Conservation (phyloP, 495 filamentous ascomycete species). For the Aspergillus panamensis region DNA sequence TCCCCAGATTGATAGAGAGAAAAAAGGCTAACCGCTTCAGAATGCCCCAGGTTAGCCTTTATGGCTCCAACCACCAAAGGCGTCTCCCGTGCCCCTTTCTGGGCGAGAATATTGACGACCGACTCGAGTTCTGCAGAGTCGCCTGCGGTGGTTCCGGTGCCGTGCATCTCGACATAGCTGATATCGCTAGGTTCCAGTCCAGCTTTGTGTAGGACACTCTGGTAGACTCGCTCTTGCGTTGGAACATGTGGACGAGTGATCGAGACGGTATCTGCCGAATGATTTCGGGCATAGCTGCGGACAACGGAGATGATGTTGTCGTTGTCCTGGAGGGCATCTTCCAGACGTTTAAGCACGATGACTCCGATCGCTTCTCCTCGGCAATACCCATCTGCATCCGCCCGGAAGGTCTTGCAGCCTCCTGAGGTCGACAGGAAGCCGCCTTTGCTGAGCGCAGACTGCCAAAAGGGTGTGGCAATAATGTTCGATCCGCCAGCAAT, state of each 20-base stretch:
- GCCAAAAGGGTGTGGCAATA: neutral
- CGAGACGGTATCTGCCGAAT: neutral
- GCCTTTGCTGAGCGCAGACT: neutral
- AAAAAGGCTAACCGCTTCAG: neutral
- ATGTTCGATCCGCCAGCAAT: neutral
- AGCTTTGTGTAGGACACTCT: neutral
- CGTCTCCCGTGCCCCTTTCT: neutral
- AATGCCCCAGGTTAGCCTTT: neutral
- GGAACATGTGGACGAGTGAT: neutral
- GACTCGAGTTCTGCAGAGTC: neutral
- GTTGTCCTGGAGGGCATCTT: conserved; percentile 1
- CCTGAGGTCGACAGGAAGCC: conserved; percentile 2
- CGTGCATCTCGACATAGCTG: neutral
- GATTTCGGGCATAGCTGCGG: neutral
- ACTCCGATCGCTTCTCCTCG: conserved; percentile 5
- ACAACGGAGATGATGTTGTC: conserved; percentile 9
- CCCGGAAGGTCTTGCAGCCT: conserved; percentile 4
- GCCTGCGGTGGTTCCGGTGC: neutral
- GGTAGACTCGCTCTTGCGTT: neutral
- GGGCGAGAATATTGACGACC: neutral
- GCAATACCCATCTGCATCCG: conserved; percentile 7
- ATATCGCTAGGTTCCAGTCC: neutral
- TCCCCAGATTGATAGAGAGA: neutral
- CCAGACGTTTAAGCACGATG: conserved; percentile 4
- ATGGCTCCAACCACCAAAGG: neutral